Conservation (phyloP, 345 rosid species). For the Sisymbrium altissimum region DNA sequence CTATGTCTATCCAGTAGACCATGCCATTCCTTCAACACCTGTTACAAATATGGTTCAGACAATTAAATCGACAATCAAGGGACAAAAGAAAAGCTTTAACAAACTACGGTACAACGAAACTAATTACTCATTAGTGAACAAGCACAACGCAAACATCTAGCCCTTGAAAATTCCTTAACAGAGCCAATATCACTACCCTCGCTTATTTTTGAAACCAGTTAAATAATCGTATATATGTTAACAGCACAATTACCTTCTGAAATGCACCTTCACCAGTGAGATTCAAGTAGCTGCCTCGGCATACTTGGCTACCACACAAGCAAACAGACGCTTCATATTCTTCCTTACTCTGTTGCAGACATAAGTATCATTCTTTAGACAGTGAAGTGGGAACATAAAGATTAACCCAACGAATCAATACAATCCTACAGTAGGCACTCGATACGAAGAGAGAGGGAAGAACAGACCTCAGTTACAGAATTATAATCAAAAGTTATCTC, state of each 20-base stretch:
- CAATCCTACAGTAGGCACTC: background rate
- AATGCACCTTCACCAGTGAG: conserved; percentile 99
- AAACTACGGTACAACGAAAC: conserved; percentile 3
- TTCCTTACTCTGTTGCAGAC: conserved; percentile 83
- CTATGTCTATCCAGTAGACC: conserved; percentile 80
- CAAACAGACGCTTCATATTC: conserved; percentile 99
- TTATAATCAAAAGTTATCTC: conserved; percentile 98
- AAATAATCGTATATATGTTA: conserved; percentile 1
- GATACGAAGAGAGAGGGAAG: background rate
- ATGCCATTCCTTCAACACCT: conserved; percentile 94
- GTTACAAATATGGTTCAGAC: conserved; percentile 17
- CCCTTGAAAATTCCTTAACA: background rate
- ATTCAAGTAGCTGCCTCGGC: conserved; percentile 99
- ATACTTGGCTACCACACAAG: conserved; percentile 98
- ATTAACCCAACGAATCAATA: conserved; percentile 4
- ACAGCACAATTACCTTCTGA: conserved; percentile 59
- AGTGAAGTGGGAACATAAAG: conserved; percentile 16
- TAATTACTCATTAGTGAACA: conserved; percentile 7
- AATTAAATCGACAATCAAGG: background rate
- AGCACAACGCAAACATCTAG: conserved; percentile 2
- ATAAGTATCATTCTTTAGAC: conserved; percentile 22
- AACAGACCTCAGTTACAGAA: conserved; percentile 92
- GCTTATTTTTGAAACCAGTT: conserved; percentile 13
- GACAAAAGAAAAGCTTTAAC: background rate
- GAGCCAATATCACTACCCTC: conserved; percentile 4